These are phyloP conservation scores for Cercospora brassicicola DNA, from an alignment of 2,329 filamentous ascomycete genomes.

Conservation along the genomic window DNA sequence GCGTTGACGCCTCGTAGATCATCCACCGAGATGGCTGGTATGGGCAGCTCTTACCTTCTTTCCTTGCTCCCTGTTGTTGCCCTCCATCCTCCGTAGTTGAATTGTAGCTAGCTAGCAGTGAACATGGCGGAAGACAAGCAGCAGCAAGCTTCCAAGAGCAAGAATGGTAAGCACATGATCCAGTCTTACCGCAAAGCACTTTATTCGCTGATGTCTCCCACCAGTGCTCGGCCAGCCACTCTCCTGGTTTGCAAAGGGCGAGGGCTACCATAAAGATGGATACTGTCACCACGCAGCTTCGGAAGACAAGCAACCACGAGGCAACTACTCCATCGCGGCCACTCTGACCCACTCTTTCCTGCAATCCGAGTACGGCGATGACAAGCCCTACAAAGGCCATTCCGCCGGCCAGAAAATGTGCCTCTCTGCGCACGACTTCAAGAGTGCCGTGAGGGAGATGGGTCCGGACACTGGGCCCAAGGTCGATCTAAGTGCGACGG, in stretches of 20 bases:
- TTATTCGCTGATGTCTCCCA: background rate
- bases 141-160: background rate
- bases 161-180: background rate
- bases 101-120: background rate
- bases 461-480: conserved; percentile 23
- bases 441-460: conserved; percentile 21
- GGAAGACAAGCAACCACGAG: conserved; percentile 13
- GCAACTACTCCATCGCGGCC: conserved; percentile 23
- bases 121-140: background rate
- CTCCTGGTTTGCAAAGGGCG: conserved; percentile 19
- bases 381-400: conserved; percentile 18
- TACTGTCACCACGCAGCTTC: conserved; percentile 20
- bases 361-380: conserved; percentile 25
- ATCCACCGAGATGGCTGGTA: background rate
- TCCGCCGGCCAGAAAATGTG: conserved; percentile 23
- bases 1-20: conserved; percentile 1
- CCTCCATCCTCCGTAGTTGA: no score
- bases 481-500: conserved; percentile 20
- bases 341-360: conserved; percentile 24
- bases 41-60: background rate
- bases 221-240: conserved; percentile 19
- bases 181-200: background rate
- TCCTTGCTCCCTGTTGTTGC: background rate
- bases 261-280: conserved; percentile 22
- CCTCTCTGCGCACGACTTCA: conserved; percentile 21